These are phyloP conservation scores for Cladophialophora yegresii DNA, from an alignment of 2,329 filamentous ascomycete species.

Conservation along the genomic window DNA sequence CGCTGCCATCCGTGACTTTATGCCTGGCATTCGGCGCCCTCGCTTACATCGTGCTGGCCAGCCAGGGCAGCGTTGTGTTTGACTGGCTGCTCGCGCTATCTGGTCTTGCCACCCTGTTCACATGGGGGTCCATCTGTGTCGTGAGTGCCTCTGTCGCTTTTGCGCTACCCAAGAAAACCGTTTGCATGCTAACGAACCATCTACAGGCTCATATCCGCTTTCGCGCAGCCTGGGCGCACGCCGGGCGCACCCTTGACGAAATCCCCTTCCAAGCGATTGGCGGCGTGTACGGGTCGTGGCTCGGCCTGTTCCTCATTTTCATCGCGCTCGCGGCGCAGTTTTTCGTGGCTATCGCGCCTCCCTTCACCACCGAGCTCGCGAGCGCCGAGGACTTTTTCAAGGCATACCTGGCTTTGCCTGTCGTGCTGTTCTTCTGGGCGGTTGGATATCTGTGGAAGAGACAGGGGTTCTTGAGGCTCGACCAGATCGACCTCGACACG, in stretches of 20 bases:
- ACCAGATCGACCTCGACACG: conserved; percentile 67
- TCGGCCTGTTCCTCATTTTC: conserved; percentile 74
- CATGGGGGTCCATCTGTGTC: conserved; percentile 65
- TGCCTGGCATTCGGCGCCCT: conserved; percentile 45
- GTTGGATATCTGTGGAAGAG: conserved; percentile 67
- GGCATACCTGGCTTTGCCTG: conserved; percentile 7
- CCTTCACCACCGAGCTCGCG: conserved; percentile 3
- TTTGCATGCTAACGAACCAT: conserved; percentile 58
- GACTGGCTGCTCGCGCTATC: conserved; percentile 66
- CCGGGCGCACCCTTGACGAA: conserved; percentile 69
- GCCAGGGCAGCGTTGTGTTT: conserved; percentile 55
- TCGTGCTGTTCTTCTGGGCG: conserved; percentile 48
- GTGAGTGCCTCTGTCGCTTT: not conserved
- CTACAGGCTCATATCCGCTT: conserved; percentile 76
- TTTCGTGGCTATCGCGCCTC: conserved; percentile 68
- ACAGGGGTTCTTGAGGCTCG: conserved; percentile 58
- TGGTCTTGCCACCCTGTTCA: conserved; percentile 63
- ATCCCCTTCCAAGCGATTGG: conserved; percentile 79
- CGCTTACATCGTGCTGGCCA: conserved; percentile 43
- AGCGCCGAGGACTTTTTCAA: conserved; percentile 18
- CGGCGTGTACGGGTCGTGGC: conserved; percentile 75
- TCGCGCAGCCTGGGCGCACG: conserved; percentile 71
- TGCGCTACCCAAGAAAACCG: too few relatives aligned
- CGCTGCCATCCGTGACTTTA: conserved; percentile 45
- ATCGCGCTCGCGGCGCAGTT: conserved; percentile 81